Conservation (phyloP, 1,284 basidiomycete species). For the Phylloporus gajari region DNA sequence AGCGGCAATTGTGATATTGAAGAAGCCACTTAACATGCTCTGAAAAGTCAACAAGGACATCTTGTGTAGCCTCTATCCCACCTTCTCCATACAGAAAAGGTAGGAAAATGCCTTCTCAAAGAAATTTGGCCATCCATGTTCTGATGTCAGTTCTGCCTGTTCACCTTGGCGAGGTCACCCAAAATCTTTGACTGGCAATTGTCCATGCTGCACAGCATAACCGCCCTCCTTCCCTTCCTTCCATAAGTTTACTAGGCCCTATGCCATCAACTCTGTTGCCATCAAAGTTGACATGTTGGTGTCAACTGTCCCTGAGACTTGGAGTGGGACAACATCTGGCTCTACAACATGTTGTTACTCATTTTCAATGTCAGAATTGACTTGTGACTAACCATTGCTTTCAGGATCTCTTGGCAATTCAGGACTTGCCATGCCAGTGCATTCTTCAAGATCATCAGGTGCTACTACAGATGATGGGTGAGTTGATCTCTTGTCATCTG, state of each 20-base stretch:
- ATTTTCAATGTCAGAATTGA: too few species aligned
- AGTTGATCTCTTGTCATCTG: too few species aligned
- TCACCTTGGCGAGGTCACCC: not conserved
- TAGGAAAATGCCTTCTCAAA: not conserved
- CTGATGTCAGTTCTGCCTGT: not conserved
- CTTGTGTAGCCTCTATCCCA: not conserved
- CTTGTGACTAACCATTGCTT: too few species aligned
- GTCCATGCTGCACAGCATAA: not conserved
- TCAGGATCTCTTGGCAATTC: too few species aligned
- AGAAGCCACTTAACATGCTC: not conserved
- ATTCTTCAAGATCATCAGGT: too few species aligned
- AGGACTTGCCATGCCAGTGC: too few species aligned
- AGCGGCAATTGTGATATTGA: not conserved
- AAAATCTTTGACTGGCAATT: not conserved
- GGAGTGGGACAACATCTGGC: conserved; percentile 9
- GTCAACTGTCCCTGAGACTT: conserved; percentile 1
- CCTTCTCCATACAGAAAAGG: not conserved
- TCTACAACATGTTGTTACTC: too few species aligned
- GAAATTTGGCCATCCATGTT: not conserved
- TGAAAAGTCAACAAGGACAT: not conserved
- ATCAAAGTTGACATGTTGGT: conserved; percentile 3
- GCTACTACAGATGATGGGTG: too few species aligned
- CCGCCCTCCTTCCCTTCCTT: not conserved
- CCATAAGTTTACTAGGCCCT: conserved; percentile 26
- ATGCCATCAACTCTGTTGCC: conserved; percentile 18